Conservation (phyloP, 352 stramenopile genomes). For the Pythium vanterpoolii region DNA sequence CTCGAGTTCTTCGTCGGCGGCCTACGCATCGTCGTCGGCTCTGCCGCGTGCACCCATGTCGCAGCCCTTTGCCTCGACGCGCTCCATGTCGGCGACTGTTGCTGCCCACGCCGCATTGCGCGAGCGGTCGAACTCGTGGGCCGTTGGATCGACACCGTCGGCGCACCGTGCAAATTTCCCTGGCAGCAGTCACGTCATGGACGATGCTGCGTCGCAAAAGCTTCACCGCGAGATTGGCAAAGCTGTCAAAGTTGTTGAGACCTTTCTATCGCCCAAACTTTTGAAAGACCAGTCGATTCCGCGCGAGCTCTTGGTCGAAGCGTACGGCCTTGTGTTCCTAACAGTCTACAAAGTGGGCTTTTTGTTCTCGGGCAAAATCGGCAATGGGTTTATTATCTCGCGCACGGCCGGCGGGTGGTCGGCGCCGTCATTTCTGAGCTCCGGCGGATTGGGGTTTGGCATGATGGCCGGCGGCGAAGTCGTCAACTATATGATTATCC, state of each 20-base stretch:
- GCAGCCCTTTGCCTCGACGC: neutral
- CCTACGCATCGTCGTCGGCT: conserved; percentile 1
- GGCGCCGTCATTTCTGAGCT: conserved; percentile 66
- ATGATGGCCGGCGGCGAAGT: conserved; percentile 84
- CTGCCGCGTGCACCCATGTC: conserved; percentile 1
- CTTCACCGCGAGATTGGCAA: conserved; percentile 63
- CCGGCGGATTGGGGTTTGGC: conserved; percentile 67
- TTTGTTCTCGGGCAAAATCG: conserved; percentile 73
- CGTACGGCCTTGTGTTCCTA: conserved; percentile 72
- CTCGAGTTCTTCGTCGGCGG: neutral
- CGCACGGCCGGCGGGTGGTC: conserved; percentile 71
- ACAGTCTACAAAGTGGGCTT: conserved; percentile 84
- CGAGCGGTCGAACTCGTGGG: conserved; percentile 61
- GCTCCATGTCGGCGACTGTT: conserved; percentile 17
- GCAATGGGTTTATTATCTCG: conserved; percentile 75
- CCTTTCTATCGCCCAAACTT: conserved; percentile 67
- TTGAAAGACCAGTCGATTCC: conserved; percentile 84
- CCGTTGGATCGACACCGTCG: conserved; percentile 17
- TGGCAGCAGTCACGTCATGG: conserved; percentile 48
- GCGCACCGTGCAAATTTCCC: conserved; percentile 23
- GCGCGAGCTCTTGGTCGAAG: conserved; percentile 65
- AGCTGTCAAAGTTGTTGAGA: conserved; percentile 62
- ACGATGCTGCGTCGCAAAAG: conserved; percentile 48
- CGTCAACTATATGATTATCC: conserved; percentile 81
- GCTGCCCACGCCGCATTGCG: conserved; percentile 39